Percentiles rank a stretch among this genome's conserved stretches.
Evolutionary conservation across 345 rosid genomes (phyloP).

Genomic region (Rhodamnia rubescens): DNA sequence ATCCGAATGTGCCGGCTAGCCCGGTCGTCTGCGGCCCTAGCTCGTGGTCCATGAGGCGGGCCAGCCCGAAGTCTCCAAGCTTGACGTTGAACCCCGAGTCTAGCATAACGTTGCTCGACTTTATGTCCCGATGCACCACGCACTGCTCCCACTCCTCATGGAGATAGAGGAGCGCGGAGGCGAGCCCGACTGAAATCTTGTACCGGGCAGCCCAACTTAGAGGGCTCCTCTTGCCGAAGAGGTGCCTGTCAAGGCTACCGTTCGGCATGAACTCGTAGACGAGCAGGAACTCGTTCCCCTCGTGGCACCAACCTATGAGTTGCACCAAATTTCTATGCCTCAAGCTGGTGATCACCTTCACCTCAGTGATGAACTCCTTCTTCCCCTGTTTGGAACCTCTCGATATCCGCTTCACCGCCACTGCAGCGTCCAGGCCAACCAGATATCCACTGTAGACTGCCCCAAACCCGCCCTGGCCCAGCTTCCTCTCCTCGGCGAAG

Average conservation of each 20-base stretch:
- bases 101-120: slow-evolving; percentile 19
- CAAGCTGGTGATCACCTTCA: slow-evolving; percentile 15
- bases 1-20: slow-evolving; percentile 18
- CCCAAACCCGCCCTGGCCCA: slow-evolving; percentile 23
- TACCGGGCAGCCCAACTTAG: slow-evolving; percentile 15
- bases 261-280: slow-evolving; percentile 15
- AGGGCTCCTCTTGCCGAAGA: neutral
- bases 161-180: slow-evolving; percentile 14
- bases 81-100: slow-evolving; percentile 12
- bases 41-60: slow-evolving; percentile 21
- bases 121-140: slow-evolving; percentile 23
- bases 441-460: slow-evolving; percentile 15
- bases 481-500: slow-evolving; percentile 5
- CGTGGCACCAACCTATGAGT: slow-evolving; percentile 27
- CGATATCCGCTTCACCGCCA: slow-evolving; percentile 15
- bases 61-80: slow-evolving; percentile 29
- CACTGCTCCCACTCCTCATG: slow-evolving; percentile 20
- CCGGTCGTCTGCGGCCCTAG: slow-evolving; percentile 4
- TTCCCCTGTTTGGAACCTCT: slow-evolving; percentile 10
- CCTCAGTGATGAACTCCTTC: slow-evolving; percentile 16
- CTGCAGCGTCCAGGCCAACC: neutral
- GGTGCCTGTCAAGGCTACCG: slow-evolving; percentile 8
- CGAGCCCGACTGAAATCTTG: slow-evolving; percentile 11
- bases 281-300: slow-evolving; percentile 8
- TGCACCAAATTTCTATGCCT: slow-evolving; percentile 21